These are phyloP conservation scores for Astrothelium subdiscretum DNA, from an alignment of 495 filamentous ascomycete species.

Conservation along the genomic window DNA sequence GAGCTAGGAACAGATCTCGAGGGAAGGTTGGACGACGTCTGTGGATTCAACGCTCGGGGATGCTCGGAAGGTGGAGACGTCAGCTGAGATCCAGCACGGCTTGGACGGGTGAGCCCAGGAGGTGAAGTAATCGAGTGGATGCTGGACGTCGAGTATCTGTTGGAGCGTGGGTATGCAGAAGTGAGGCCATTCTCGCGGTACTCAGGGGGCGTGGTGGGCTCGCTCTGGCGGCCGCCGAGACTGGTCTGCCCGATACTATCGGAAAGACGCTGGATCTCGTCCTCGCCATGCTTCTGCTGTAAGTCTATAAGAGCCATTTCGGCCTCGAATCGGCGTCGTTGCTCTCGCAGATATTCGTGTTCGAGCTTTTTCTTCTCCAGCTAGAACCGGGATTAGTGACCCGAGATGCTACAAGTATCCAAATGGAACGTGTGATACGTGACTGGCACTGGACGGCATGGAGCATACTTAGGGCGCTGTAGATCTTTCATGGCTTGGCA, in stretches of 20 bases:
- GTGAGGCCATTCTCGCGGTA: slow-evolving; percentile 68
- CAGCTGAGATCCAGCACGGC: slow-evolving; percentile 59
- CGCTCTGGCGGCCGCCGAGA: slow-evolving; percentile 63
- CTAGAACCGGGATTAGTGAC: slow-evolving; percentile 33
- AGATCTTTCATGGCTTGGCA: no score
- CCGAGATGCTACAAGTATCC: not conserved
- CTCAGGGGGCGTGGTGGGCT: slow-evolving; percentile 95
- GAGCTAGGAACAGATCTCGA: slow-evolving; percentile 82
- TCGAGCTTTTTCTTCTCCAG: slow-evolving; percentile 86
- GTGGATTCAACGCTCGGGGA: slow-evolving; percentile 40
- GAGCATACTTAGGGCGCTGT: no score
- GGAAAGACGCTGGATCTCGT: slow-evolving; percentile 70
- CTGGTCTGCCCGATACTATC: slow-evolving; percentile 56
- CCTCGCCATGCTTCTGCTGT: slow-evolving; percentile 66
- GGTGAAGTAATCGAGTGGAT: slow-evolving; percentile 50
- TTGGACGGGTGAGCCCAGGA: slow-evolving; percentile 61
- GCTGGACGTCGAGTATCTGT: slow-evolving; percentile 73
- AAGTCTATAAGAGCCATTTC: slow-evolving; percentile 79
- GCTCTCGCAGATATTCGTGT: slow-evolving; percentile 73
- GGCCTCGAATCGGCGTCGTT: slow-evolving; percentile 72
- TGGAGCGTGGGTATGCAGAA: slow-evolving; percentile 60
- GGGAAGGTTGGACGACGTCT: slow-evolving; percentile 42
- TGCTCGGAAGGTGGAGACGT: slow-evolving; percentile 46
- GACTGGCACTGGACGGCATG: not conserved
- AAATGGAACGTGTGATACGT: not conserved